Evolutionary conservation across 768 basidiomycete species (phyloP).

Genomic region (Russula emetica): DNA sequence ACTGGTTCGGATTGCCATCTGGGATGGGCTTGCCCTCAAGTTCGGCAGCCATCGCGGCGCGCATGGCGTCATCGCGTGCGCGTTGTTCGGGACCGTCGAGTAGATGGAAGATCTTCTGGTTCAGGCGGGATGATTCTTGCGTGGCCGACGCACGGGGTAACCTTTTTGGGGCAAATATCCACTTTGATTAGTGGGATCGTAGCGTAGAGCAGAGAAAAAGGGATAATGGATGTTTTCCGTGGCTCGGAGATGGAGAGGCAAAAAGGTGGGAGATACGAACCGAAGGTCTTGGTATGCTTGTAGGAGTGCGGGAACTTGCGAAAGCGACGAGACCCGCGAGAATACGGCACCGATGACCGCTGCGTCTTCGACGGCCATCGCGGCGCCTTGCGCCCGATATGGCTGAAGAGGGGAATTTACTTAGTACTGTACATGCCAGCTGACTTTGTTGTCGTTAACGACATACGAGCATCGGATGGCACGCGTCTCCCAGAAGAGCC

Average conservation of each 20-base stretch:
- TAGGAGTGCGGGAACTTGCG: constrained; percentile 46
- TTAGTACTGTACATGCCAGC: neutral
- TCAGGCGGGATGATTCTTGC: constrained; percentile 47
- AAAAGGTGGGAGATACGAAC: constrained; percentile 3
- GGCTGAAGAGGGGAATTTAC: constrained; percentile 29
- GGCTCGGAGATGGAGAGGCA: too few species aligned
- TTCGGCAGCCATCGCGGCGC: constrained; percentile 43
- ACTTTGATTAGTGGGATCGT: too few species aligned
- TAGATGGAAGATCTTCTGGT: constrained; percentile 53
- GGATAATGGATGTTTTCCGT: too few species aligned
- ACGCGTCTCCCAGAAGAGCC: constrained; percentile 40
- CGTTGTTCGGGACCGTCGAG: constrained; percentile 51
- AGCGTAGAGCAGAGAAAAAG: too few species aligned
- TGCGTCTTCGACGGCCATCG: constrained; percentile 49
- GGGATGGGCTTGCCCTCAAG: constrained; percentile 30
- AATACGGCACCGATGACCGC: constrained; percentile 47
- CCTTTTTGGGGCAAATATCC: neutral
- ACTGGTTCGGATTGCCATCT: constrained; percentile 48
- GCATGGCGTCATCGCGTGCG: constrained; percentile 50
- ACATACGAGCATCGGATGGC: constrained; percentile 43
- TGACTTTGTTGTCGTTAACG: neutral
- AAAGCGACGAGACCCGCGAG: constrained; percentile 40
- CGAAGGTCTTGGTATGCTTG: constrained; percentile 52
- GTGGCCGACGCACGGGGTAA: constrained; percentile 46
- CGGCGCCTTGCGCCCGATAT: constrained; percentile 43